Conservation (phyloP, 495 filamentous ascomycete genomes). For the Haplographium delicatum region DNA sequence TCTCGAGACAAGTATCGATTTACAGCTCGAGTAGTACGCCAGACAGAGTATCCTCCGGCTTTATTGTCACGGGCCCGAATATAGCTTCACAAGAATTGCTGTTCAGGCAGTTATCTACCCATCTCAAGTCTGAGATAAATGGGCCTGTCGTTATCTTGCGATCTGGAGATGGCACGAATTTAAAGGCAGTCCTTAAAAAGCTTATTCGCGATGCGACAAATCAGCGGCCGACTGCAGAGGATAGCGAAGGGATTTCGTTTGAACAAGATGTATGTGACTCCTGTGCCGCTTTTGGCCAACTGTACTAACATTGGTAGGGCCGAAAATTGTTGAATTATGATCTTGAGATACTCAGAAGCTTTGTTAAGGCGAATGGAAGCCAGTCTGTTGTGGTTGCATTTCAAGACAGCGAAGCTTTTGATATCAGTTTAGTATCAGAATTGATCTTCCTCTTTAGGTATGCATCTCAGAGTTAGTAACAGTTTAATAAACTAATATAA, state of each 20-base stretch:
- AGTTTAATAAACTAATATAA: too few relatives aligned
- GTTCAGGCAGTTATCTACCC: slow-evolving; percentile 60
- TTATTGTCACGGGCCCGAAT: slow-evolving; percentile 83
- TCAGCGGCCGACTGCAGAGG: slow-evolving; percentile 42
- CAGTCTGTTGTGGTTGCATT: slow-evolving; percentile 70
- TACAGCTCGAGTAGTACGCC: too few relatives aligned
- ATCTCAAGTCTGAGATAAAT: slow-evolving; percentile 40
- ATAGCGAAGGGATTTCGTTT: slow-evolving; percentile 28
- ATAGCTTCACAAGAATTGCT: slow-evolving; percentile 71
- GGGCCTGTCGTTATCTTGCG: slow-evolving; percentile 63
- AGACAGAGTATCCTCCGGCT: slow-evolving; percentile 66
- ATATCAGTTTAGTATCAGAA: slow-evolving; percentile 70
- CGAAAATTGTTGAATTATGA: slow-evolving; percentile 85
- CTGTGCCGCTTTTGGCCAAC: not conserved
- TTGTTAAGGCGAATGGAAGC: slow-evolving; percentile 48
- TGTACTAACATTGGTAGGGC: too few relatives aligned
- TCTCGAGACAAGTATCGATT: too few relatives aligned
- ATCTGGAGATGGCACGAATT: slow-evolving; percentile 71
- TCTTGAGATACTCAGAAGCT: slow-evolving; percentile 69
- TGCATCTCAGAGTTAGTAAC: too few relatives aligned
- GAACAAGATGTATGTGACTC: slow-evolving; percentile 47
- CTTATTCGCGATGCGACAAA: slow-evolving; percentile 71
- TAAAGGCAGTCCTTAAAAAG: slow-evolving; percentile 78
- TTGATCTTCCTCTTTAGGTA: slow-evolving; percentile 74
- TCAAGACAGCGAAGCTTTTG: slow-evolving; percentile 90